A percentile compares a stretch with the other conserved stretches of the same genome.
Evolutionary conservation across 306 rosid species (phyloP).

Genomic region (Begonia loranthoides): DNA sequence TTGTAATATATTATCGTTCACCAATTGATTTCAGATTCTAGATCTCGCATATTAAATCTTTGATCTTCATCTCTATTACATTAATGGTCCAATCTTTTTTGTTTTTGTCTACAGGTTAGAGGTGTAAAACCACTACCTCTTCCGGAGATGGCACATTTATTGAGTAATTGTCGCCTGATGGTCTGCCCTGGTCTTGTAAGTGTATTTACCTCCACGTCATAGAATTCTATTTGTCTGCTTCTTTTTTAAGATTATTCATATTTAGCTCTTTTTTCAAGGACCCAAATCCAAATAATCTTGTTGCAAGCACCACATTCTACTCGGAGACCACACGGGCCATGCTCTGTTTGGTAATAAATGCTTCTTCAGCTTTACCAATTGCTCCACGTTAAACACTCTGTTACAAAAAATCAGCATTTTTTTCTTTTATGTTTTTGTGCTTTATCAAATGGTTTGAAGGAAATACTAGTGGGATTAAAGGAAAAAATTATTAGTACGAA

Average conservation of each 20-base stretch:
- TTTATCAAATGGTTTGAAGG: too few relatives aligned
- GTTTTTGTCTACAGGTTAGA: constrained; percentile 47
- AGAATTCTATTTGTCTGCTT: constrained; percentile 9
- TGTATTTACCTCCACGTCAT: not conserved
- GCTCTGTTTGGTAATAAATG: constrained; percentile 83
- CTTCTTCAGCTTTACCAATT: constrained; percentile 7
- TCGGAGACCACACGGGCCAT: constrained; percentile 89
- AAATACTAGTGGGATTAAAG: too few relatives aligned
- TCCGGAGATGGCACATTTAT: constrained; percentile 67
- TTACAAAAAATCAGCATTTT: too few relatives aligned
- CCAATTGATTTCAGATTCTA: too few relatives aligned
- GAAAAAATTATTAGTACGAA: too few relatives aligned
- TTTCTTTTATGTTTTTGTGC: too few relatives aligned
- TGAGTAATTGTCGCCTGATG: constrained; percentile 48
- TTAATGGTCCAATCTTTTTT: too few relatives aligned
- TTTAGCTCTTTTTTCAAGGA: constrained; percentile 40
- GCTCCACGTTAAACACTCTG: too few relatives aligned
- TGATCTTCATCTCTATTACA: constrained; percentile 20
- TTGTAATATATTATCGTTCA: too few relatives aligned
- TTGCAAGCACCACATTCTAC: constrained; percentile 77
- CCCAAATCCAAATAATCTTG: constrained; percentile 93
- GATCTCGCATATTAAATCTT: constrained; percentile 1
- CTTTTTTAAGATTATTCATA: constrained; percentile 11
- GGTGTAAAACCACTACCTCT: constrained; percentile 89
- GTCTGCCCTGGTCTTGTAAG: constrained; percentile 94